Base-by-base conservation (phyloP, 1,139 yeast species). In the Sugiyamaella sp. region DNA sequence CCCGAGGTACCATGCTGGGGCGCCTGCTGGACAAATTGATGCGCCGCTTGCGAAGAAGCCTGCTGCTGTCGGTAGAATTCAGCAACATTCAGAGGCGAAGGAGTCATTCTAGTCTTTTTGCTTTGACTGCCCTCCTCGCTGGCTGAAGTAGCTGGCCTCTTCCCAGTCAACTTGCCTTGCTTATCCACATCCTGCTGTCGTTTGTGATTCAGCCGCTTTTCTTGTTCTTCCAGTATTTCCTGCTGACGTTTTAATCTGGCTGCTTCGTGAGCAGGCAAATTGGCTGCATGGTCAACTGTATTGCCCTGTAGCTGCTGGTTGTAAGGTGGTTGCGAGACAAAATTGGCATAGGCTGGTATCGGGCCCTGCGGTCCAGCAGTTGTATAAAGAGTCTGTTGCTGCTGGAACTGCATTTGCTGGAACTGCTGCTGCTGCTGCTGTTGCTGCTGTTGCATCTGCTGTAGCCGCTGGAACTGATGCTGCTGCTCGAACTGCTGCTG, bases 331-430 rank as follows among this genome's bases (percentile, higher is more conserved):
- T 4, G 29, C 20, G 27, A 16, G 29, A 25, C 29, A 6, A 10
- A 25, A 25, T 25, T 25, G 29, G 29, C 5, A 25, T 25, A 6
- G 29, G 9, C 10, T 25, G 29, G 5, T 25, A n/a, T n/a, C n/a
- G n/a, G n/a, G n/a, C n/a, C n/a, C n/a, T n/a, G n/a, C n/a, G n/a
- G n/a, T n/a, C n/a, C n/a, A n/a, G 52, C 16, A 17, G 14, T 42
- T 52, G 55, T 24, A n/a, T n/a, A n/a, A n/a, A n/a, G n/a, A n/a
- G n/a, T n/a, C n/a, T 49, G 44, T 38, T 41, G 47, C 37, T 39
- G 50, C 37, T 24, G 46, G 2, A 6, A 44, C 14, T 49, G 52
- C 20, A 2, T 4, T 25, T 49, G 53, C n/a, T 35, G 46, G 8
- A 2, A 17, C 12, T 43, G 46, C 16, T 17, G 16, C n/a, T 38